Evolutionary conservation across 1,139 yeast species (phyloP), one percentile per base, ranked within the genome.

Genomic region (Candida sp.): DNA sequence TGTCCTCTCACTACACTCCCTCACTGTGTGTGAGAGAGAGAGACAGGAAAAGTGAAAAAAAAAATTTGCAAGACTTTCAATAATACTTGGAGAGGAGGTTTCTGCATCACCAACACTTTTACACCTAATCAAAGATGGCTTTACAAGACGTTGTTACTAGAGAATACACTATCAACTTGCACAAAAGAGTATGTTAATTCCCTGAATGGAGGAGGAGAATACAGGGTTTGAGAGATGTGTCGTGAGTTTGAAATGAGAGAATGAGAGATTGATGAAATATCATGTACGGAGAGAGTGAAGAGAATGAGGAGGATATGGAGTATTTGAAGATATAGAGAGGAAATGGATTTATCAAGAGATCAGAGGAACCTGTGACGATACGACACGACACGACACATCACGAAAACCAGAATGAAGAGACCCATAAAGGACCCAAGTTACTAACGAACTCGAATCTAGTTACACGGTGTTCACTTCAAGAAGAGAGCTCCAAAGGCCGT

Each of bases 401-500:
- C 17, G 17, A 17, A 17, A 17, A 17, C 17, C 17, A 17, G n/a
- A n/a, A n/a, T n/a, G n/a, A n/a, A n/a, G n/a, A 17, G 17, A 17
- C 17, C 17, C 17, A 17, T 2, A 17, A 17, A 17, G 17, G 17
- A 17, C n/a, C 17, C 2, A 17, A 1, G 17, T 17, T 56, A 56
- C 58, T 56, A 55, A 55, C 56, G 6, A 12, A 28, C 5, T 31
- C 43, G 25, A 52, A 54, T 65, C 43, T 72, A 88, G 96, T 90
- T 91, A 78, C 96, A 90, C 82, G 98, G 99, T 85, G 93, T 88
- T 70, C 88, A 91, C 81, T 94, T 94, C 97, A 96, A 94, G 88
- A 90, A 90, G 91, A 91, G 98, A 86, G 99, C 99, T 75, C 99
- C 99, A 83, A 90, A 85, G 78, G 99, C 99, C 70, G 96, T 94